Base-by-base conservation (phyloP, 345 rosid genomes). In the Laguncularia racemosa region DNA sequence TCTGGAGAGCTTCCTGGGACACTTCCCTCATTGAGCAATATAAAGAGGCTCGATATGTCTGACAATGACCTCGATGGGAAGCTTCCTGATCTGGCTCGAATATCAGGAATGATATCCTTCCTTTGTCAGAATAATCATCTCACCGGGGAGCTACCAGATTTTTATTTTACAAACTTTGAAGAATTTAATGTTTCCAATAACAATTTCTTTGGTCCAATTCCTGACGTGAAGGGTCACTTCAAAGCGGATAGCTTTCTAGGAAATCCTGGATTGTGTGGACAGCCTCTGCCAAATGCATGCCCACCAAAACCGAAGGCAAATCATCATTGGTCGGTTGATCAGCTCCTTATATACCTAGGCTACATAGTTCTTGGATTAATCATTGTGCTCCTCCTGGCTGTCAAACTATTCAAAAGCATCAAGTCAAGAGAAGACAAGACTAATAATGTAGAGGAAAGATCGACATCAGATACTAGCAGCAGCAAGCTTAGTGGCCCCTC, bases 111-210 rank as follows among this genome's bases (percentile, higher is more conserved):
- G 48, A 2, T 68, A 19, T 38, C 77, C 16, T 72, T 84, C 72
- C 26, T 67, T 14, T 85, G 64, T 57, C 68, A 81, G 45, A 69
- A 79, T 57, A 81, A 84, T 71, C 67, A 56, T 52, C 72, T 81
- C 1, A 58, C 53, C 16, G 84, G 85, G 55, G 40, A 28, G 23
- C 66, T 80, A 11, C 88, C 81, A 6, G 68, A 59, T 16, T 67
- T 84, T 12, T 71, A 80, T 57, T 84, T 82, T 65, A 48, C 72
- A 60, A 74, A 74, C 50, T 76, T 84, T 23, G 2, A 43, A 44
- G 54, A 57, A 2, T 79, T 81, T 61, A 84, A 80, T 65, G 85
- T 81, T 60, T 76, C 88, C 16, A 72, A 82, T 79, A 84, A 84
- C 72, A 59, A 74, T 48, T 66, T 84, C 65, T 56, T 58, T 2